Evolutionary conservation across 2,329 filamentous ascomycete species (phyloP).

Genomic region (Diplodia seriata): DNA sequence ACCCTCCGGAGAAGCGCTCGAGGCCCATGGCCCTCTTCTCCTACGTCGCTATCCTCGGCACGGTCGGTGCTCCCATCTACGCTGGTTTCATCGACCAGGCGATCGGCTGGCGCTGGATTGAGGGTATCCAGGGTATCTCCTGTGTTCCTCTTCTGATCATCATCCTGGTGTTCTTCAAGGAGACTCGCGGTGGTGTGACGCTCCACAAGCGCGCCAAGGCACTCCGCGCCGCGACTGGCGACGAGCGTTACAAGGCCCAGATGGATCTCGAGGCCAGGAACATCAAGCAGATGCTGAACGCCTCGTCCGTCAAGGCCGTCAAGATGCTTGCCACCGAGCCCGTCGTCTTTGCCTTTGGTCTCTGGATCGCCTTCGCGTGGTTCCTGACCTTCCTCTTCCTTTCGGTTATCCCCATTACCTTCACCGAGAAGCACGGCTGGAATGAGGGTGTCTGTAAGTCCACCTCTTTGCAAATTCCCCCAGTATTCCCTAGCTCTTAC

Average conservation of each 20-base stretch:
- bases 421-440: conserved; percentile 61
- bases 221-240: conserved; percentile 56
- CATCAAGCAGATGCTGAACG: conserved; percentile 55
- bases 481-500: conserved; percentile 18
- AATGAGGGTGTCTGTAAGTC: conserved; percentile 52
- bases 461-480: background rate
- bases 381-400: conserved; percentile 63
- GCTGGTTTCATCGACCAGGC: conserved; percentile 61
- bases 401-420: conserved; percentile 59
- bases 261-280: conserved; percentile 60
- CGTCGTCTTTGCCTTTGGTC: conserved; percentile 58
- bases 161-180: conserved; percentile 54
- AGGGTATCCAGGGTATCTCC: conserved; percentile 60
- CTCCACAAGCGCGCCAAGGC: conserved; percentile 58
- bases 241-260: conserved; percentile 58
- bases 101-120: conserved; percentile 62
- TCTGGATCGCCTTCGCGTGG: conserved; percentile 63
- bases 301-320: conserved; percentile 60
- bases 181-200: conserved; percentile 57
- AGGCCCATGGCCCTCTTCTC: conserved; percentile 58
- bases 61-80: conserved; percentile 61
- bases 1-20: conserved; percentile 54
- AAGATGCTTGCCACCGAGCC: conserved; percentile 59
- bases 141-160: conserved; percentile 58
- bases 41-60: conserved; percentile 60